Evolutionary conservation across 306 rosid species (phyloP).

Genomic region (Lathyrus aphaca): DNA sequence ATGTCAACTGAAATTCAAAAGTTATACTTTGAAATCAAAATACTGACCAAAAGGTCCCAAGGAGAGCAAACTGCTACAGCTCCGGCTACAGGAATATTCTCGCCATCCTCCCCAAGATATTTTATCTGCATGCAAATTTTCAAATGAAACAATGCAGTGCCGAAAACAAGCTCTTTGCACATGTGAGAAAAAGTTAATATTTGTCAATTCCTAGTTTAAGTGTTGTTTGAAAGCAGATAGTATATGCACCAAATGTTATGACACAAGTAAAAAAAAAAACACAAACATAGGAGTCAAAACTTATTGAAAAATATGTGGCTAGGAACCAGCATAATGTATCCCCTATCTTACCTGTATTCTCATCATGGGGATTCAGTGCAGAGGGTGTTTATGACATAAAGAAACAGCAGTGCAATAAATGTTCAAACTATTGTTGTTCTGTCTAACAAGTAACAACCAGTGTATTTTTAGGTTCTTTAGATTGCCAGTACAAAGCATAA

Average conservation of each 20-base stretch:
- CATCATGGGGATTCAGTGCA: neutral
- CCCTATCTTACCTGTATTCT: neutral
- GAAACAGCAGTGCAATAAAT: neutral
- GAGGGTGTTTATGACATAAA: neutral
- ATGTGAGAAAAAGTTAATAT: slow-evolving; percentile 16
- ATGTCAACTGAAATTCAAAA: slow-evolving; percentile 28
- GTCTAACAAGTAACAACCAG: slow-evolving; percentile 8
- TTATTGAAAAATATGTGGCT: slow-evolving; percentile 8
- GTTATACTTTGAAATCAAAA: slow-evolving; percentile 31
- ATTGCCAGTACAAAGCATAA: slow-evolving; percentile 4
- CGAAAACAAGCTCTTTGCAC: slow-evolving; percentile 19
- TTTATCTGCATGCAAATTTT: slow-evolving; percentile 64
- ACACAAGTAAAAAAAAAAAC: slow-evolving; percentile 24
- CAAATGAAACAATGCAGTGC: slow-evolving; percentile 36
- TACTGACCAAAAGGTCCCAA: slow-evolving; percentile 97
- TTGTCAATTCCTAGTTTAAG: slow-evolving; percentile 1
- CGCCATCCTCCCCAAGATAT: slow-evolving; percentile 95
- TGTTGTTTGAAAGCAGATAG: slow-evolving; percentile 20
- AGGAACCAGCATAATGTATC: slow-evolving; percentile 22
- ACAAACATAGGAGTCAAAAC: slow-evolving; percentile 27
- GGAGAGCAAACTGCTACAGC: slow-evolving; percentile 93
- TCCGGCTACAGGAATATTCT: slow-evolving; percentile 75
- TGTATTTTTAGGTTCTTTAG: slow-evolving; percentile 16
- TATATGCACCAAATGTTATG: slow-evolving; percentile 14
- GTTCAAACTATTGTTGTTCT: neutral